Evolutionary conservation across 768 basidiomycete species (phyloP).

Genomic region (Megacollybia marginata): DNA sequence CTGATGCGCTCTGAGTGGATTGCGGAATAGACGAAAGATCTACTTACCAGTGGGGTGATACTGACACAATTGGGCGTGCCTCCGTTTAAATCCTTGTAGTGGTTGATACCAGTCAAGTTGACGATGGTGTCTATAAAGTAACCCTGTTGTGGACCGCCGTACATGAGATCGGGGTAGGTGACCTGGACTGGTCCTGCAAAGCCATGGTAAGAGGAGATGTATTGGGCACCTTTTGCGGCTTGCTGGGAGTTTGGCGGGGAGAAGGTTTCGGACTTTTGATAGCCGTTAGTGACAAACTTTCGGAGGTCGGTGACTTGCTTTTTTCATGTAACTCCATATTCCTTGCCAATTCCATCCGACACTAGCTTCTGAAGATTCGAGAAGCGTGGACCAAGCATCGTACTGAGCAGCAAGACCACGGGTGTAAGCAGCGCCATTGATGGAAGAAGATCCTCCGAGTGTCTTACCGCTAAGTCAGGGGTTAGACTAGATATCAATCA

Average conservation of each 20-base stretch:
- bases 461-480: constrained; percentile 19
- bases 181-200: constrained; percentile 47
- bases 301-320: constrained; percentile 24
- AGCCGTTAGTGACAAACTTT: no score
- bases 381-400: constrained; percentile 20
- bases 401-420: constrained; percentile 19
- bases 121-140: constrained; percentile 42
- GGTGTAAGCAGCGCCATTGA: constrained; percentile 20
- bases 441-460: constrained; percentile 18
- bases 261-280: constrained; percentile 35
- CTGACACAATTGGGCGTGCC: constrained; percentile 50
- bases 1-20: constrained; percentile 12
- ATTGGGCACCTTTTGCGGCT: constrained; percentile 38
- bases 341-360: constrained; percentile 42
- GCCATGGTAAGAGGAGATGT: constrained; percentile 41
- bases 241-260: constrained; percentile 39
- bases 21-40: no score
- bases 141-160: constrained; percentile 46
- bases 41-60: constrained; percentile 30
- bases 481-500: constrained; percentile 11
- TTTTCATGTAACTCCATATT: constrained; percentile 39
- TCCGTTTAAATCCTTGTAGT: constrained; percentile 44
- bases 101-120: constrained; percentile 39
- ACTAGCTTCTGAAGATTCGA: constrained; percentile 26
- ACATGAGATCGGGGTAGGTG: constrained; percentile 45